Evolutionary conservation across 2,329 filamentous ascomycete species (phyloP), one percentile per base, ranked within the genome.

Genomic region (Penicillium hesseltinei): DNA sequence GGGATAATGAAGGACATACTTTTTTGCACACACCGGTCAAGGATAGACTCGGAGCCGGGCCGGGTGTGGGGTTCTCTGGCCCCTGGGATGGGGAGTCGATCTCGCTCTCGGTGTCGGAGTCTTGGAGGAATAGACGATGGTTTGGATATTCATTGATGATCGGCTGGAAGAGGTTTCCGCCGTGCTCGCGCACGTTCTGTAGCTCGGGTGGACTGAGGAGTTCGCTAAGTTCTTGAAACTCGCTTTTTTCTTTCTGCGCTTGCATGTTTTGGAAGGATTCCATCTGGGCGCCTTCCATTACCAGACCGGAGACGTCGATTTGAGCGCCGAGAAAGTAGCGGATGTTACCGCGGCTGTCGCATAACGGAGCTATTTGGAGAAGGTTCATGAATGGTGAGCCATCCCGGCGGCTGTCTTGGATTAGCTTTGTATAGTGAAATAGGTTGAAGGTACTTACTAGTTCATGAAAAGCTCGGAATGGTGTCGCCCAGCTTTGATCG

Each of bases 331-430:
- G 84, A 66, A 85, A 86, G 68, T 91, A 91, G 19, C 87, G 81
- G 1, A 89, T 79, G 0, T 80, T 78, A 2, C 88, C 88, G 11
- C 83, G 81, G 38, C 82, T 87, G 66, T 91, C 88, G 61, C 86
- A 83, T 0, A 91, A 75, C 0, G 88, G 88, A 1, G 88, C 85
- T 17, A 84, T 82, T 85, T 90, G 89, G 21, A 91, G 78, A 2
- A 91, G 78, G 61, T 91, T 91, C 81, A 91, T 87, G 67, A 91
- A 91, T 0, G 87, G 87, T 0, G 87, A 88, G 0, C 88, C 88
- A 66, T 91, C 88, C 15, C 88, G 84, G 25, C 88, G 83, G 66
- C 82, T 84, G 60, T 39, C 9, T 39, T 9, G 19, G 39, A 2
- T 29, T 23, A n/a, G n/a, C 13, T 13, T 8, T 9, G 11, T 0